A percentile compares a stretch with the other conserved stretches of the same genome.
Conservation (phyloP, 1,284 basidiomycete species). For the Malassezia sympodialis region DNA sequence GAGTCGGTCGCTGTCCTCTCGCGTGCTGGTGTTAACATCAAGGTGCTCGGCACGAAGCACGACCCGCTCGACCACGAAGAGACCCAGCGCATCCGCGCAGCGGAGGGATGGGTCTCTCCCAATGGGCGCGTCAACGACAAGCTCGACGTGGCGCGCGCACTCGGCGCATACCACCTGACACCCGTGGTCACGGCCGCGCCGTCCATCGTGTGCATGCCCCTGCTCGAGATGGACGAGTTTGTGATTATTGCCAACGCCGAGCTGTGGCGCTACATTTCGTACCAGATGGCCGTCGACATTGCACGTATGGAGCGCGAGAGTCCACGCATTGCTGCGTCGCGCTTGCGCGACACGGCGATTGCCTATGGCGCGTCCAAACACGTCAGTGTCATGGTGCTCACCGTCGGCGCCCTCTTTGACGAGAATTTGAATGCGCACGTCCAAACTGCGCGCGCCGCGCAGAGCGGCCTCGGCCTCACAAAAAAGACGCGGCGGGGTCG, state of each 20-base stretch:
- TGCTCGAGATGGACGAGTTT: slow-evolving; percentile 85
- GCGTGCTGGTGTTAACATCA: slow-evolving; percentile 62
- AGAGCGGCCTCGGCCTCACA: background rate
- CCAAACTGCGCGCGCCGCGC: slow-evolving; percentile 24
- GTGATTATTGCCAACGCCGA: slow-evolving; percentile 88
- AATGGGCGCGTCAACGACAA: slow-evolving; percentile 86
- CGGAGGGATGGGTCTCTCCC: slow-evolving; percentile 94
- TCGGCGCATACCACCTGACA: slow-evolving; percentile 83
- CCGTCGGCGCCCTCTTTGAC: slow-evolving; percentile 66
- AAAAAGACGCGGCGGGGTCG: slow-evolving; percentile 34
- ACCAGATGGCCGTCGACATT: slow-evolving; percentile 93
- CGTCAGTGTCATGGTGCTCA: slow-evolving; percentile 96
- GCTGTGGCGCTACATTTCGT: slow-evolving; percentile 86
- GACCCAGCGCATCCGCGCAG: slow-evolving; percentile 72
- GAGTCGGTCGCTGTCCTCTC: slow-evolving; percentile 82
- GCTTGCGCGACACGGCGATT: slow-evolving; percentile 89
- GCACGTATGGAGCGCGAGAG: slow-evolving; percentile 71
- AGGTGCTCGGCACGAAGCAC: slow-evolving; percentile 69
- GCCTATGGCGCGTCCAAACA: slow-evolving; percentile 89
- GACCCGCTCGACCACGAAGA: slow-evolving; percentile 82
- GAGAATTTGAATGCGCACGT: slow-evolving; percentile 22
- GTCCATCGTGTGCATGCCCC: slow-evolving; percentile 61
- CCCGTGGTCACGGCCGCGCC: slow-evolving; percentile 86
- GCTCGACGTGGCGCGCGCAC: slow-evolving; percentile 78
- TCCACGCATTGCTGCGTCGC: slow-evolving; percentile 94